Evolutionary conservation across 305 asterid genomes (phyloP).

Genomic region (Euphrasia arctica): DNA sequence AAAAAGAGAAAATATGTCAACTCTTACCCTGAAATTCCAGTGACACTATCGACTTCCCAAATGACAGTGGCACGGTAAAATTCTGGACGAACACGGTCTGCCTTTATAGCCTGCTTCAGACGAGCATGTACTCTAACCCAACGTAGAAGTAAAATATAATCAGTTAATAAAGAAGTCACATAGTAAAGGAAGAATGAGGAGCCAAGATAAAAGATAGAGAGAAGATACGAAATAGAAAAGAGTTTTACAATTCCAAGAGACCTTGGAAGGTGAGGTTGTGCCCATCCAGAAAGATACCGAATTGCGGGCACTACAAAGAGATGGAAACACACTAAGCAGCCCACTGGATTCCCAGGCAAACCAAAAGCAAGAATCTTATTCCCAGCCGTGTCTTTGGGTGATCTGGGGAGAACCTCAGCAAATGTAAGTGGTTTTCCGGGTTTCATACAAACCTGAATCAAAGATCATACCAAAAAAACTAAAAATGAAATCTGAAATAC

Average conservation of each 20-base stretch:
- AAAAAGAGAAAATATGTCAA: neutral
- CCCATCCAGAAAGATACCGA: slow-evolving; percentile 89
- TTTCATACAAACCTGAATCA: slow-evolving; percentile 73
- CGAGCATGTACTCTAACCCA: slow-evolving; percentile 80
- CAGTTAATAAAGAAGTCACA: slow-evolving; percentile 21
- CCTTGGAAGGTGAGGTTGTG: slow-evolving; percentile 85
- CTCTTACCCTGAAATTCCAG: slow-evolving; percentile 67
- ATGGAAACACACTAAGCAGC: slow-evolving; percentile 93
- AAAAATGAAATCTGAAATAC: neutral
- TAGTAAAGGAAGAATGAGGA: slow-evolving; percentile 17
- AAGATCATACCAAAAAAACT: slow-evolving; percentile 13
- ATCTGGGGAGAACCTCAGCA: slow-evolving; percentile 60
- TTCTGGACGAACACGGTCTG: slow-evolving; percentile 71
- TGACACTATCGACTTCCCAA: slow-evolving; percentile 60
- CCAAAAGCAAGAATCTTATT: slow-evolving; percentile 88
- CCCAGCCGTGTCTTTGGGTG: slow-evolving; percentile 35
- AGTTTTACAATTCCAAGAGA: slow-evolving; percentile 33
- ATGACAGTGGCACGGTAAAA: slow-evolving; percentile 72
- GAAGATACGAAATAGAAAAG: slow-evolving; percentile 24
- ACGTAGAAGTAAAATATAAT: slow-evolving; percentile 23
- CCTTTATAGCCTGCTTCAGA: slow-evolving; percentile 70
- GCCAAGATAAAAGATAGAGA: slow-evolving; percentile 17
- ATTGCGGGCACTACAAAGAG: slow-evolving; percentile 90
- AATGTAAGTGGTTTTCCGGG: slow-evolving; percentile 97
- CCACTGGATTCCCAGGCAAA: slow-evolving; percentile 96